Evolutionary conservation across 192 early-diverging fungal genomes (phyloP), one percentile per base, ranked within the genome.

Genomic region (Podila epigama): DNA sequence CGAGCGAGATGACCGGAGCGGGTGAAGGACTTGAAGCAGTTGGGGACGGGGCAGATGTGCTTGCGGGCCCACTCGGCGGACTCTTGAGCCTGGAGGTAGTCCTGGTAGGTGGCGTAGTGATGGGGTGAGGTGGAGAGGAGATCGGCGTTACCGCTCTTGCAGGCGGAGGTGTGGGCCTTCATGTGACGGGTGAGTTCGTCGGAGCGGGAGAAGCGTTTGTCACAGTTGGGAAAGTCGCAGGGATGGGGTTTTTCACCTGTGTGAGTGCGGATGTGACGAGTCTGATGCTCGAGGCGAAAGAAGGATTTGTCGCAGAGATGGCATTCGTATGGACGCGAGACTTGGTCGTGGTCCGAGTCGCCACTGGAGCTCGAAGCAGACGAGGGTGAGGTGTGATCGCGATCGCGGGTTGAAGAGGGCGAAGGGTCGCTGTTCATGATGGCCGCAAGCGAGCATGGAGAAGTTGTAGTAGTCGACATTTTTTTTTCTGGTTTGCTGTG

Each of bases 241-340:
- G 83, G 82, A 69, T 93, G 90, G 5, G 94, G 94, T 55, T 90
- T 89, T 80, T 95, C 94, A 53, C 94, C 94, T 2, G 94, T 95
- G 73, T 95, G 94, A 7, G 90, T 93, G 70, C 91, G 88, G 51
- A 92, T 89, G 65, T 95, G 94, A 35, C 91, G 86, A 7, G 90
- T 92, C 79, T 91, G 90, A 75, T 93, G 92, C 79, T 92, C 92
- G 10, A 91, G 82, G 33, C 92, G 89, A 50, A 87, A 88, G 80
- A 93, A 93, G 13, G 87, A 86, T 80, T 89, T 90, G 51, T 85
- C 80, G 78, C 92, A 93, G 70, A 90, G 86, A 9, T 86, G 88
- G 72, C 92, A 93, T 58, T 88, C 82, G 77, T 92, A 93, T 12
- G 92, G 89, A 57, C 92, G 88, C 50, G 78, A n/a, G 35, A 39